Evolutionary conservation across 208 protist species (phyloP), one percentile per base, ranked within the genome.

Genomic region (Tritrichomonas foetus): DNA sequence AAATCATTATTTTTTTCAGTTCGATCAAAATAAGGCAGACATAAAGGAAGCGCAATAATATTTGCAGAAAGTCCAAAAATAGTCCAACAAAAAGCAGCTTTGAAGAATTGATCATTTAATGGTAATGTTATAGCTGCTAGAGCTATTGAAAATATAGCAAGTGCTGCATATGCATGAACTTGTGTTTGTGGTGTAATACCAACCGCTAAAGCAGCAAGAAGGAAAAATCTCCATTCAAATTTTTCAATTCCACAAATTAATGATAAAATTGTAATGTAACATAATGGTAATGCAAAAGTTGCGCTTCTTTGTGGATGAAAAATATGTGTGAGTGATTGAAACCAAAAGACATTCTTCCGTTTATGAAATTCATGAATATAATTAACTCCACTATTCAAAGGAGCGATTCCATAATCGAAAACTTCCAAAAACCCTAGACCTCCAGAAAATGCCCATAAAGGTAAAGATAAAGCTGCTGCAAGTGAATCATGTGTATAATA

Each of bases 151-250:
- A 78, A 78, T 36, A 78, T 1, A 47, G 69, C 69, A 14, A 78
- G 33, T 39, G 69, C 1, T 16, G 44, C 69, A 78, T 78, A 78
- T 44, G 69, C 69, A 44, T 78, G 69, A 47, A 44, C 69, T 47
- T 78, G 69, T 78, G 69, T 78, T 47, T 78, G 69, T 39, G 69
- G 69, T 14, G 69, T 78, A 11, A 78, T 78, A 11, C 69, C 69
- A 47, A 78, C 69, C 14, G 69, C 69, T 14, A 78, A 47, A 47
- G 69, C 69, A 11, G 33, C 33, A 8, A 78, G 1, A 1, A 78
- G 8, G 36, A 78, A 78, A 36, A 39, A 78, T 47, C 69, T 36
- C 69, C 69, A 78, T 14, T 78, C 69, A 44, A 78, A 78, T n/a
- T 78, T 78, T 78, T 78, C 33, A 36, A n/a, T 78, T 3, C 69